A percentile compares a stretch with the other conserved stretches of the same genome.
phyloP scores from a whole-genome alignment of 495 filamentous ascomycete genomes.

The Podospora pseudopauciseta region DNA sequence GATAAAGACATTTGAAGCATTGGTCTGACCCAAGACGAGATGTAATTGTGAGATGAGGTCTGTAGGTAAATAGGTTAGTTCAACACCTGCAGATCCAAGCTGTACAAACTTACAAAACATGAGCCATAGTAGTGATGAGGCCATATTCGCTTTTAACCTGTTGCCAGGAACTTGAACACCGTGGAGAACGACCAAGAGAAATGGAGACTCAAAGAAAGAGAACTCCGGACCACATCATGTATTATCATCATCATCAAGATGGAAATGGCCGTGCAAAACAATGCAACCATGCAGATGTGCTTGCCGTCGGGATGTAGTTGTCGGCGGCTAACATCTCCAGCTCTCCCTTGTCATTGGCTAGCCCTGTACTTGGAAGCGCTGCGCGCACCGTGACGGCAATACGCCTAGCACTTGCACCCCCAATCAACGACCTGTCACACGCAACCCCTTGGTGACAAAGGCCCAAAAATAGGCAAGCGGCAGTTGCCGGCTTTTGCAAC shows the following conservation, averaged over 20 bases:
- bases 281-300: neutral
- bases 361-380: neutral
- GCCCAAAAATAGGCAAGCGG: neutral
- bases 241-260: neutral
- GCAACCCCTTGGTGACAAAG: neutral
- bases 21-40: constrained; percentile 7
- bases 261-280: neutral
- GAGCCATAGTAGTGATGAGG: neutral
- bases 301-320: neutral
- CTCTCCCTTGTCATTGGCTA: neutral
- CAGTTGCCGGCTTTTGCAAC: neutral
- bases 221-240: neutral
- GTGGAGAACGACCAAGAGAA: neutral
- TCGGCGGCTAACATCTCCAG: neutral
- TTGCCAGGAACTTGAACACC: neutral
- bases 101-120: neutral
- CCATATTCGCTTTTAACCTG: neutral
- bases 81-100: neutral
- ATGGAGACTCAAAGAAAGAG: neutral
- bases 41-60: constrained; percentile 8
- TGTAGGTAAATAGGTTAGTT: neutral
- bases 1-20: constrained; percentile 23
- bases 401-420: neutral
- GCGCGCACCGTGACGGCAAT: neutral
- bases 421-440: neutral